Evolutionary conservation across 257 asterid species (phyloP), one percentile per base, ranked within the genome.

Genomic region (Solanum chiquidenum): DNA sequence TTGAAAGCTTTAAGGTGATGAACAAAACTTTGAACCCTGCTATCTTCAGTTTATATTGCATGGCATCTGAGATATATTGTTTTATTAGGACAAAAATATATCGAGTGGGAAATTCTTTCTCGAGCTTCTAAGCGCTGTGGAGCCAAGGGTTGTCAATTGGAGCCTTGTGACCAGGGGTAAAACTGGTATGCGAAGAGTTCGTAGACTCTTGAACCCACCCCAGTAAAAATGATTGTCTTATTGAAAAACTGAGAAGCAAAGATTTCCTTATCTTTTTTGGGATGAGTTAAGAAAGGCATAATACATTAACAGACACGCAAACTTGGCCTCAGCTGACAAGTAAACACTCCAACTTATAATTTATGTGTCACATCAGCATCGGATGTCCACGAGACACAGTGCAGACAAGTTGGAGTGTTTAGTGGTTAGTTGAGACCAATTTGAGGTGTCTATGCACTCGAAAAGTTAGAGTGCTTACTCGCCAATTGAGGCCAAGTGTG

Each of bases 131-230:
- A 91, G 95, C 77, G 89, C 90, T 9, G 99, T 96, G 92, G 98
- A 96, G 91, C 95, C 98, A 44, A 94, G 98, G 87, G 99, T 95
- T 10, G 98, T 96, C 25, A 96, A 95, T 89, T 95, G 98, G 98
- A 92, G 96, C 94, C 94, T 96, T 21, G 98, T 96, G 42, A 96
- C 99, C 40, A 94, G 89, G 82, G 99, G 98, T 2, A 95, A 91
- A 91, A 94, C 95, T n/a, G 98, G 99, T 94, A 92, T 5, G n/a
- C 9, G 6, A 42, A 75, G 55, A 75, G 46, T 73, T 37, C 27
- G 11, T 75, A 73, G 16, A 75, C 27, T 23, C 83, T 16, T 37
- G 52, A 75, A 37, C 11, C 49, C 14, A 29, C 33, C 55, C 33
- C 27, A 21, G 49, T 38, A 21, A n/a, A 75, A 23, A 37, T 38